Base-by-base conservation (phyloP, 2,329 filamentous ascomycete species). In the Nothophaeocryptopus gaeumannii region DNA sequence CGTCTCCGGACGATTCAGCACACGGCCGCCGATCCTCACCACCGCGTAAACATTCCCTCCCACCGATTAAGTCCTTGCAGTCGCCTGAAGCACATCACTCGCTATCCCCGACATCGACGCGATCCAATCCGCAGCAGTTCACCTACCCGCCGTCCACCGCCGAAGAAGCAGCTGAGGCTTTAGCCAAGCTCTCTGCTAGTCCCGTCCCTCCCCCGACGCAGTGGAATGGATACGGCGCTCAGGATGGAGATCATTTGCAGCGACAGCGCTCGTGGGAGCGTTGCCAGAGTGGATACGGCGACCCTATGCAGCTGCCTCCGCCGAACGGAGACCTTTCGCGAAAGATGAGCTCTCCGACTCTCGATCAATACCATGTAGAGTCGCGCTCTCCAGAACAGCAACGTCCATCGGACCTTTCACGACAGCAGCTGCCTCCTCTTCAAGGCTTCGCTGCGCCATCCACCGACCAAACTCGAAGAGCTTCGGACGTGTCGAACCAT, bases 361-460 rank as follows among this genome's bases (percentile, higher is more conserved):
- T 76, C 38, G 71, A 75, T 16, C 73, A 74, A 39, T 76, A 75
- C 58, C 73, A 74, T 53, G 69, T 75, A 54, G 67, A 67, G 38
- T 73, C 72, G 34, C 65, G 66, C 33, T 75, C 73, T 39, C 73
- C 74, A 35, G 71, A 75, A 51, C 69, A 72, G 56, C 66, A 67
- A 45, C 54, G 63, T n/a, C 26, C 53, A 9, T 66, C 72, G 61
- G 55, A 72, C 59, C 44, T 59, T 63, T 53, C 62, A 62, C 53
- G 60, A 56, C 31, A 58, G 60, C 48, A 66, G 61, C 63, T 75
- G n/a, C 69, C 73, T 14, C 72, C 72, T 15, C 67, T 75, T 16
- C 69, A 73, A 41, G 58, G 59, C 39, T 58, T 67, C 54, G 62
- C 47, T 29, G 33, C 44, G 34, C 47, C 50, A 3, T 44, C 52